Evolutionary conservation across 2,329 filamentous ascomycete genomes (phyloP).

Genomic region (Colletotrichum sp.): DNA sequence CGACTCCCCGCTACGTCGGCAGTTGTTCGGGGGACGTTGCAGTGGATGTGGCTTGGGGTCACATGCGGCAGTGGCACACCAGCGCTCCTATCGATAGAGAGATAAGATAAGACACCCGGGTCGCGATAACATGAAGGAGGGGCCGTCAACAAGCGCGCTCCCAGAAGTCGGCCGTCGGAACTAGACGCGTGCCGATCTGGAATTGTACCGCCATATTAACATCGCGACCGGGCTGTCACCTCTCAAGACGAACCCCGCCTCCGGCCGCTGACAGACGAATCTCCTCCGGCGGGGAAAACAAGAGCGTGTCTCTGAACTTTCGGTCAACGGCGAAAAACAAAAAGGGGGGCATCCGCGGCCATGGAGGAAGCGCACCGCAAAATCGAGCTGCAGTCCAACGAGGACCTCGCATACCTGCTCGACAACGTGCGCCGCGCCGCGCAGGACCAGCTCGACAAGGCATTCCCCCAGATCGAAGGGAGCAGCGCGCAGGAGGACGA

Average conservation of each 20-base stretch:
- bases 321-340: rapidly evolving
- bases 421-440: constrained; percentile 73
- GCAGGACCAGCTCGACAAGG: constrained; percentile 68
- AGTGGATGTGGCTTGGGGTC: background rate
- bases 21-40: background rate
- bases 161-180: background rate
- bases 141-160: background rate
- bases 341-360: background rate
- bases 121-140: background rate
- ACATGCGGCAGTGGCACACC: background rate
- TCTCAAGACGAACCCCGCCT: background rate
- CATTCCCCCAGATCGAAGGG: constrained; percentile 68
- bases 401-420: constrained; percentile 75
- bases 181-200: background rate
- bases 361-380: constrained; percentile 65
- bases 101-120: background rate
- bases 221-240: background rate
- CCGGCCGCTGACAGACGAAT: background rate
- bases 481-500: constrained; percentile 50
- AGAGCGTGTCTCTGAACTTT: background rate
- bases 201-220: background rate
- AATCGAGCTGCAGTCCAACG: constrained; percentile 80
- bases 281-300: background rate
- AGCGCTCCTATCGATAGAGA: background rate
- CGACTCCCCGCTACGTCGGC: background rate